Percentiles rank a stretch among this genome's conserved stretches.
Evolutionary conservation across 805 yeast genomes (phyloP).

Genomic region (Ogataea polymorpha): DNA sequence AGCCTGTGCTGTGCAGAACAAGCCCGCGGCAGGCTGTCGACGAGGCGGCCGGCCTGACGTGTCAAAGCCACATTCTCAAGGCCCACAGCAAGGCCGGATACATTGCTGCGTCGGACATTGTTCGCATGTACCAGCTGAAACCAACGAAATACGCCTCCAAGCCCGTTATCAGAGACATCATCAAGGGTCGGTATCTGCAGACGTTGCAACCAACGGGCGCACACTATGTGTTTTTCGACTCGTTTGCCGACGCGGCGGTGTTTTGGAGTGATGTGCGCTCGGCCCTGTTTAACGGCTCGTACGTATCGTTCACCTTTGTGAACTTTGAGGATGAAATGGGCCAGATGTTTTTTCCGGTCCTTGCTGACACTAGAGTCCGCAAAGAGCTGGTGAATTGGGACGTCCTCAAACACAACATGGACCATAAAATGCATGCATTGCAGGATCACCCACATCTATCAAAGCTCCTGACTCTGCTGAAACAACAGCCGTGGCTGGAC

Average conservation of each 20-base stretch:
- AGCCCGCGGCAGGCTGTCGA: neutral
- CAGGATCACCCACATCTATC: constrained; percentile 4
- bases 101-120: constrained; percentile 39
- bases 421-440: constrained; percentile 4
- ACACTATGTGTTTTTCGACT: constrained; percentile 52
- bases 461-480: constrained; percentile 4
- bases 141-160: constrained; percentile 21
- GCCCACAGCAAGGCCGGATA: constrained; percentile 39
- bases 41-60: neutral
- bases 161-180: constrained; percentile 35
- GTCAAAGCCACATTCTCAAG: constrained; percentile 28
- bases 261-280: constrained; percentile 50
- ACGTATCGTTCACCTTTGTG: constrained; percentile 45
- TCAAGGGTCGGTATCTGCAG: constrained; percentile 48
- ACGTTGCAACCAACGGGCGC: constrained; percentile 44
- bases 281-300: constrained; percentile 46
- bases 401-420: constrained; percentile 1
- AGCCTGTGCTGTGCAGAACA: neutral
- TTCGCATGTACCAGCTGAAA: constrained; percentile 34
- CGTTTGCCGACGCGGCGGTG: constrained; percentile 45
- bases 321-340: constrained; percentile 24
- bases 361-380: constrained; percentile 20
- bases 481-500: constrained; percentile 13
- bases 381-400: constrained; percentile 2
- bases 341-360: constrained; percentile 19